phyloP scores from a whole-genome alignment of 495 filamentous ascomycete species.

The Opeltia flavorubescens region DNA sequence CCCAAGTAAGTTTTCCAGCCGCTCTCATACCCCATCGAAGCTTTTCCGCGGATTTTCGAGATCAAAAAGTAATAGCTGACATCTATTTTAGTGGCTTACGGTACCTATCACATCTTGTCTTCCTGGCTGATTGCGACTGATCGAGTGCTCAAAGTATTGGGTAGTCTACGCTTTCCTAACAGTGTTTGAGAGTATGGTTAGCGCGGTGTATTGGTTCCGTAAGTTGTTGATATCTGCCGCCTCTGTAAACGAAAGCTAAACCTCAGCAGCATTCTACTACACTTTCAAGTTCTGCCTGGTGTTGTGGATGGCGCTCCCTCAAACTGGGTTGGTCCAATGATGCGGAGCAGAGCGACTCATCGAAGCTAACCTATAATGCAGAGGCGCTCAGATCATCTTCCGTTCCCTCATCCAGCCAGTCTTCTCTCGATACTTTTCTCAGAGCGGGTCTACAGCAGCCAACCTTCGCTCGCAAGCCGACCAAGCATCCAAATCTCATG shows the following conservation, averaged over 20 bases:
- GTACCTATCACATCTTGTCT: conserved; percentile 35
- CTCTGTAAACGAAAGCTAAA: background rate
- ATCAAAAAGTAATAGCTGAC: conserved; percentile 8
- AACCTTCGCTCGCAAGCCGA: conserved; percentile 87
- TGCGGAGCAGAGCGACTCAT: background rate
- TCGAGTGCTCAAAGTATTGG: conserved; percentile 59
- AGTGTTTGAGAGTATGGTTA: conserved; percentile 83
- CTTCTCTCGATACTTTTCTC: conserved; percentile 77
- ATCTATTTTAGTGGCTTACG: conserved; percentile 42
- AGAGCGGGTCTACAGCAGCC: conserved; percentile 60
- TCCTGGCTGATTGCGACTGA: background rate
- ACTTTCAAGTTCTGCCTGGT: conserved; percentile 97
- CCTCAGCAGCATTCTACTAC: conserved; percentile 75
- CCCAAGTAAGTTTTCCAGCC: conserved; percentile 46
- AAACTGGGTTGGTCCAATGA: conserved; percentile 57
- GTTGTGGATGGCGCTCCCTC: conserved; percentile 92
- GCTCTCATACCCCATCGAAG: background rate
- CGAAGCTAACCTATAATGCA: conserved; percentile 26
- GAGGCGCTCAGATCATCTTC: conserved; percentile 93
- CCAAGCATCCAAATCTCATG: conserved; percentile 42
- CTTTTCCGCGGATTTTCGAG: conserved; percentile 4
- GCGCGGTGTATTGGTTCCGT: conserved; percentile 97
- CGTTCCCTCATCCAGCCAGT: conserved; percentile 85
- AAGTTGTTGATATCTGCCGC: conserved; percentile 21
- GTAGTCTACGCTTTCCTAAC: conserved; percentile 89